phyloP scores from a whole-genome alignment of 768 basidiomycete genomes.

The Lentinus tigrinus region DNA sequence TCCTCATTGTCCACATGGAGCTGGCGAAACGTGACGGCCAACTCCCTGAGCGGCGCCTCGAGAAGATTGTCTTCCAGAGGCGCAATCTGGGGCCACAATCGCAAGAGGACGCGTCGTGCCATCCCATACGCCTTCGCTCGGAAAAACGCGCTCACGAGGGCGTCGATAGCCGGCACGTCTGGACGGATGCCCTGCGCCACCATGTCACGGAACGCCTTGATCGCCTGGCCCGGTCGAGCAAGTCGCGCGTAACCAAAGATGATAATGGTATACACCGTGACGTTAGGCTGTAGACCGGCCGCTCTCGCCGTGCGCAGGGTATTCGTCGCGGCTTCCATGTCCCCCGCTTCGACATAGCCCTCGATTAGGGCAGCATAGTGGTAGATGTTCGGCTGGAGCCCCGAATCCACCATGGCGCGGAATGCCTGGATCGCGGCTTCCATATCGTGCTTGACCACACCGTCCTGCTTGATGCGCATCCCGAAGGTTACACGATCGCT shows the following conservation, averaged over 20 bases:
- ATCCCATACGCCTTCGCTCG: constrained; percentile 48
- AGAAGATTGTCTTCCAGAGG: constrained; percentile 56
- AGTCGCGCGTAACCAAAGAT: constrained; percentile 69
- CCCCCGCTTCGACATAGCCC: constrained; percentile 61
- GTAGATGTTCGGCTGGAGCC: constrained; percentile 68
- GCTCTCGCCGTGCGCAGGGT: constrained; percentile 52
- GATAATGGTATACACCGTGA: constrained; percentile 75
- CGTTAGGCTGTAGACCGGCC: constrained; percentile 54
- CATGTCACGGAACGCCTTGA: constrained; percentile 62
- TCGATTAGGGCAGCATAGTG: constrained; percentile 79
- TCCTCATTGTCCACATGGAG: background rate
- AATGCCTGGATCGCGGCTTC: constrained; percentile 53
- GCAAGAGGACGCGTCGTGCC: constrained; percentile 54
- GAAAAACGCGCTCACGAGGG: constrained; percentile 67
- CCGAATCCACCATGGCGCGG: constrained; percentile 58
- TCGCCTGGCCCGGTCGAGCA: constrained; percentile 52
- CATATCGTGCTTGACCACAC: constrained; percentile 28
- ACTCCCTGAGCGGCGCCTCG: constrained; percentile 41
- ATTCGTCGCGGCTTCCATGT: constrained; percentile 54
- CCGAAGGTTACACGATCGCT: constrained; percentile 58
- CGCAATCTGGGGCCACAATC: constrained; percentile 63
- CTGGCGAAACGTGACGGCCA: constrained; percentile 45
- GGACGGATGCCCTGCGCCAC: constrained; percentile 58
- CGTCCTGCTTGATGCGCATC: constrained; percentile 64
- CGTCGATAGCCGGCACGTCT: constrained; percentile 71